phyloP scores from a whole-genome alignment of 352 stramenopile genomes.

The Pythium periplocum region DNA sequence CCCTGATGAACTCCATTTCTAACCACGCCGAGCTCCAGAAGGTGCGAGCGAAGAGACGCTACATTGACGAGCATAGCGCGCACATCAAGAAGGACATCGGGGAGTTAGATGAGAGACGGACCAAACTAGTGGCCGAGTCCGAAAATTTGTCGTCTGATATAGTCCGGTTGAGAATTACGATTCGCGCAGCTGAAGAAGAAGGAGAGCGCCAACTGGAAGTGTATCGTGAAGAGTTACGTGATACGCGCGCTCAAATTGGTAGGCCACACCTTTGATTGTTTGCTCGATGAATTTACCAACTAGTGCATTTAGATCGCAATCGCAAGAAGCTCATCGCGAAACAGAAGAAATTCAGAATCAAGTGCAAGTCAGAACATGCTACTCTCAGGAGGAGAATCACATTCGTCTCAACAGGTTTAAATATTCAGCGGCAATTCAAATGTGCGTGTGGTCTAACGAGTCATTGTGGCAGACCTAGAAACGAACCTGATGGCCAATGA shows the following conservation, averaged over 20 bases:
- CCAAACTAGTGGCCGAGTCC: not conserved
- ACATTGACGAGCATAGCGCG: constrained; percentile 24
- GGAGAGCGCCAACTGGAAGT: no score
- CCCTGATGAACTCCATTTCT: not conserved
- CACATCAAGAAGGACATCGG: constrained; percentile 1
- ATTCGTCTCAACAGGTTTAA: constrained; percentile 15
- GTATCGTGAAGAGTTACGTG: not conserved
- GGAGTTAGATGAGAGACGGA: constrained; percentile 2
- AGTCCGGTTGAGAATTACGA: not conserved
- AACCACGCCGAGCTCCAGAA: constrained; percentile 22
- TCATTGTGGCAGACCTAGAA: constrained; percentile 13
- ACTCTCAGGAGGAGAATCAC: constrained; percentile 21
- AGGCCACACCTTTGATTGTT: constrained; percentile 2
- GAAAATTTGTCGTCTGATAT: not conserved
- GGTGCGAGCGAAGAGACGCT: constrained; percentile 34
- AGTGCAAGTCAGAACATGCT: constrained; percentile 15
- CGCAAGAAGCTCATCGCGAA: constrained; percentile 20
- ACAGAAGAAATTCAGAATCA: constrained; percentile 22
- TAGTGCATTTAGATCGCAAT: constrained; percentile 7
- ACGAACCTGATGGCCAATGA: constrained; percentile 12
- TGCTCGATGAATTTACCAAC: constrained; percentile 2
- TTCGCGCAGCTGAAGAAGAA: not conserved
- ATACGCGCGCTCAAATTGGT: constrained; percentile 2
- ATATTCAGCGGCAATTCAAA: not conserved
- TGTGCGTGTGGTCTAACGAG: not conserved